Base-by-base conservation (phyloP, 1,284 basidiomycete species). In the Ceratobasidium sp. region DNA sequence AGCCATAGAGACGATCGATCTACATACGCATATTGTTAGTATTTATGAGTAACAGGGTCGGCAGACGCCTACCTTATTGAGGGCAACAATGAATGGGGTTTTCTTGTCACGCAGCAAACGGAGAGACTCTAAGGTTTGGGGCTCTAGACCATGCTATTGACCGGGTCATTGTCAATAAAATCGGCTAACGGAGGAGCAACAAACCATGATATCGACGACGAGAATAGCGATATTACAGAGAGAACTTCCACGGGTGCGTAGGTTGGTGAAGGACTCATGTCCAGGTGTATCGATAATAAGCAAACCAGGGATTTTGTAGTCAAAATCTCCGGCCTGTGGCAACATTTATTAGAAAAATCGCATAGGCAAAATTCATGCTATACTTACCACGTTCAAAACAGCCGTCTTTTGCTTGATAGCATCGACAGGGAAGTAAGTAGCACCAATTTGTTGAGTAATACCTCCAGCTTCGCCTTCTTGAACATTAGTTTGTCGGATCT, bases 401-500 rank as follows among this genome's bases (percentile, higher is more conserved):
- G 85, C 84, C 1, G 97, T 98, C 86, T 99, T 99, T 71, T 88
- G 88, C 82, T 92, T 89, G 80, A 99, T 97, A 6, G 96, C 95
- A n/a, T 96, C 93, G 60, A 92, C 91, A 58, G 97, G 97, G 89
- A 99, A 99, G 85, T 97, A 99, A 0, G 97, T 99, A n/a, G 97
- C 97, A 86, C 97, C 97, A 77, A 99, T 99, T 80, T 99, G 97
- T 82, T 99, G 97, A 0, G 97, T 99, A 80, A 99, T 99, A 85
- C 97, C 97, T 79, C 97, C 97, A 1, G 97, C 97, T 87, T 99
- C 97, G 73, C 97, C 97, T 81, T 98, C 97, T 84, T 99, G 97
- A 21, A 99, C 97, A 78, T 98, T 98, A 8, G 97, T 99, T 91
- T 99, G 97, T 78, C 97, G 96, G 80, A 99, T 98, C 94, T 96